phyloP scores from a whole-genome alignment of 345 rosid genomes.

The Hibiscus tridactylites region DNA sequence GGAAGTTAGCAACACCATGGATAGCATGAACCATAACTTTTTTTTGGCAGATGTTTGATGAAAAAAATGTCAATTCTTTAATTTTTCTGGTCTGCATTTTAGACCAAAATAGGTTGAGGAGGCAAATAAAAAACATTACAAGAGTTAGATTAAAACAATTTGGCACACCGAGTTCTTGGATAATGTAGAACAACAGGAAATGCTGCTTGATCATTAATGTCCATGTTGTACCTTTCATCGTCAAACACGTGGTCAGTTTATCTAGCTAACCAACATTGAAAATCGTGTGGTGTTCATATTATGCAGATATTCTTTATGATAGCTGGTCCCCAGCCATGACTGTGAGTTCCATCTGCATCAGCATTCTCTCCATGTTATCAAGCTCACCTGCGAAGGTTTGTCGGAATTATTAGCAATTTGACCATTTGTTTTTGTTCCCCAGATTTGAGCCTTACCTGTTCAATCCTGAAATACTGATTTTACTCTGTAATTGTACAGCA shows the following conservation, averaged over 20 bases:
- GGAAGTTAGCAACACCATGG: background rate
- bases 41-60: background rate
- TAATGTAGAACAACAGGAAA: background rate
- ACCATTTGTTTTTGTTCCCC: background rate
- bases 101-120: background rate
- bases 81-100: background rate
- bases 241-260: background rate
- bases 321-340: constrained; percentile 89
- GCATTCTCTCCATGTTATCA: constrained; percentile 76
- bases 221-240: background rate
- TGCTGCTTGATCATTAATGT: background rate
- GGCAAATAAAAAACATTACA: background rate
- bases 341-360: constrained; percentile 62
- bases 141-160: background rate
- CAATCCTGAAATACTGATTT: background rate
- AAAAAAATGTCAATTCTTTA: background rate
- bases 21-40: background rate
- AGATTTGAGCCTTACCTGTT: background rate
- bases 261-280: background rate
- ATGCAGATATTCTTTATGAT: constrained; percentile 73
- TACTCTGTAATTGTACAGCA: constrained; percentile 33
- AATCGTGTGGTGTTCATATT: background rate
- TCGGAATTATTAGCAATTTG: background rate
- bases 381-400: constrained; percentile 60
- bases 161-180: background rate